phyloP scores from a whole-genome alignment of 768 basidiomycete species.

The Naganishia vaughanmartiniae region DNA sequence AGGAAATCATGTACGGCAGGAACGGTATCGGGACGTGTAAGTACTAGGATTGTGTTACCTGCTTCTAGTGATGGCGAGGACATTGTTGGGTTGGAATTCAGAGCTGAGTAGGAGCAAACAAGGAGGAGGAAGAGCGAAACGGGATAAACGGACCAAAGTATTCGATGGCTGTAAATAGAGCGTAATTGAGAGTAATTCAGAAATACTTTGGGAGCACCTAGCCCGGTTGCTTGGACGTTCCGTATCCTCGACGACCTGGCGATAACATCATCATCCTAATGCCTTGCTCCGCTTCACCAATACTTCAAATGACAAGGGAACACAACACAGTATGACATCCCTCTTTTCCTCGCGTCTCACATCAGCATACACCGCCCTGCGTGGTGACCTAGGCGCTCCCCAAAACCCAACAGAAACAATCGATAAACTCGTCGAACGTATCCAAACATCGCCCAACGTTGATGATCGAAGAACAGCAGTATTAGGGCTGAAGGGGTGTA shows the following conservation, averaged over 20 bases:
- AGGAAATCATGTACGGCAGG: not conserved
- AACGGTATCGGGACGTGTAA: not conserved
- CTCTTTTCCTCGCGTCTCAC: constrained; percentile 47
- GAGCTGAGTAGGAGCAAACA: not conserved
- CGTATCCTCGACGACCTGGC: too few relatives aligned
- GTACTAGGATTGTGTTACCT: too few relatives aligned
- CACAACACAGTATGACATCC: constrained; percentile 37
- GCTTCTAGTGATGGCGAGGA: not conserved
- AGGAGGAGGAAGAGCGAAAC: not conserved
- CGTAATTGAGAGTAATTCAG: not conserved
- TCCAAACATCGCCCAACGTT: constrained; percentile 82
- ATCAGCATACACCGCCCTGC: constrained; percentile 50
- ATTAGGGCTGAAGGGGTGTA: constrained; percentile 86
- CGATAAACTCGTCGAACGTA: constrained; percentile 77
- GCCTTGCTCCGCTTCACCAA: not conserved
- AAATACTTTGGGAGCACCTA: not conserved
- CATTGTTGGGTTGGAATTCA: not conserved
- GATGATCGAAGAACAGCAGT: constrained; percentile 91
- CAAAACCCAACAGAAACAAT: constrained; percentile 76
- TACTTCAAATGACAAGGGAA: not conserved
- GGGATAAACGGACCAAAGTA: not conserved
- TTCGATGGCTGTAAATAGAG: not conserved
- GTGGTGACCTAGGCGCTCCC: constrained; percentile 58
- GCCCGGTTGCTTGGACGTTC: too few relatives aligned
- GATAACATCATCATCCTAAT: not conserved